A percentile compares a stretch with the other conserved stretches of the same genome.
Evolutionary conservation across 129 eudicot genomes (phyloP).

Genomic region (Apium graveolens): DNA sequence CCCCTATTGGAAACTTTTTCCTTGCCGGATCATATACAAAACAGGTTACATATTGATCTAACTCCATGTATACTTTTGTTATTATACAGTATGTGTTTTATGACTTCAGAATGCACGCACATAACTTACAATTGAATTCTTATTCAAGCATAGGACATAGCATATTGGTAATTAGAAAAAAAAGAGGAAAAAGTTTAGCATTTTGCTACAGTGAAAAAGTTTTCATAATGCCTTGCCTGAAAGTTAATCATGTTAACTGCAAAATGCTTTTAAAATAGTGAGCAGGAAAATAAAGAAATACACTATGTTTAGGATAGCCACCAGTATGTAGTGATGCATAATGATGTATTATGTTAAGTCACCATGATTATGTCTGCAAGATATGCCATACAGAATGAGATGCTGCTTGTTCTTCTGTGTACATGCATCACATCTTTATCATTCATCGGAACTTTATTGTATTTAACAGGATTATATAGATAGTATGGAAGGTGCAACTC

Average conservation of each 20-base stretch:
- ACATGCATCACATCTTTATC: not conserved
- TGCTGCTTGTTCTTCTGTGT: not conserved
- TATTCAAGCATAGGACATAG: not conserved
- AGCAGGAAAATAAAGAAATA: not conserved
- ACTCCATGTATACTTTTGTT: not conserved
- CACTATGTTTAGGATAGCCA: not conserved
- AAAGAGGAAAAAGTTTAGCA: too few species aligned
- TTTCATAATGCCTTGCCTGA: not conserved
- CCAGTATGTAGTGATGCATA: not conserved
- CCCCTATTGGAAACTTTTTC: slow-evolving; percentile 84
- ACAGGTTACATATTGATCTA: slow-evolving; percentile 43
- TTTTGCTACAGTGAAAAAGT: too few species aligned
- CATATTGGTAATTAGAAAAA: not conserved
- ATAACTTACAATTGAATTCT: not conserved
- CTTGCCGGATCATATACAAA: slow-evolving; percentile 95
- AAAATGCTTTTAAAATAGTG: not conserved
- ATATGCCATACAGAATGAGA: not conserved
- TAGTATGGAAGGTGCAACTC: slow-evolving; percentile 98
- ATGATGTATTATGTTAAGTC: not conserved
- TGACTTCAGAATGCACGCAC: not conserved
- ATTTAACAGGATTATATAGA: slow-evolving; percentile 76
- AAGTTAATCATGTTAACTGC: not conserved
- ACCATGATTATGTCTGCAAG: not conserved
- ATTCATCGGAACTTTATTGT: not conserved
- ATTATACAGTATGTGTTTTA: not conserved